Evolutionary conservation across 306 rosid genomes (phyloP), one percentile per base, ranked within the genome.

Genomic region (Prosopis cineraria): DNA sequence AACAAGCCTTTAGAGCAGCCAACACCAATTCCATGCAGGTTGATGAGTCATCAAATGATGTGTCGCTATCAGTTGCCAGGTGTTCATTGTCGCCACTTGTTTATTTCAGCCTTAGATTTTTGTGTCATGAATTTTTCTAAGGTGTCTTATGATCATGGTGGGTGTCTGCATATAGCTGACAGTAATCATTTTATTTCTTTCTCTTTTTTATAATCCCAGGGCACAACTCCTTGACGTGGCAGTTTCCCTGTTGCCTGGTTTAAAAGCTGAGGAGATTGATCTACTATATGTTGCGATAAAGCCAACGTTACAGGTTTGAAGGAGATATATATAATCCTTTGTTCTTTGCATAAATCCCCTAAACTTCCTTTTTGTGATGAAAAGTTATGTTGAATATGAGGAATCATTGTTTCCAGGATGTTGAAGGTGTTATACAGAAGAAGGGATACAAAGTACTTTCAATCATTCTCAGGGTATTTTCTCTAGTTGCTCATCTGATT

Each of bases 391-490:
- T 82, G 70, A 33, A 2, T 33, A 33, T 33, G 36, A 25, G 34
- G 52, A 19, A 55, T 76, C 71, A 70, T 81, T 80, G 48, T 72
- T 79, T 88, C 76, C 88, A 94, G 98, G 97, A 92, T 85, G 85
- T 33, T 50, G 93, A 93, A 62, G 92, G 92, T 80, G 79, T 89
- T 83, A 81, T 92, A 82, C 97, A 94, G 78, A 94, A 94, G 95
- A 94, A 90, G 93, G 97, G 95, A 30, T 94, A 94, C 84, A 94
- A 89, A 89, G 95, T 81, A 65, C 91, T 94, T 64, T 90, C 97
- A n/a, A 75, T 88, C 56, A 84, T 90, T 73, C 95, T 92, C 50
- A 88, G 47, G 97, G 98, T 94, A 89, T 80, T 39, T 58, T 48
- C 48, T 68, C 55, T 33, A 30, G 24, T 14, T 34, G 29, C 60